These are phyloP conservation scores for Cadophora sp. DNA, from an alignment of 2,329 filamentous ascomycete genomes.

Conservation along the genomic window DNA sequence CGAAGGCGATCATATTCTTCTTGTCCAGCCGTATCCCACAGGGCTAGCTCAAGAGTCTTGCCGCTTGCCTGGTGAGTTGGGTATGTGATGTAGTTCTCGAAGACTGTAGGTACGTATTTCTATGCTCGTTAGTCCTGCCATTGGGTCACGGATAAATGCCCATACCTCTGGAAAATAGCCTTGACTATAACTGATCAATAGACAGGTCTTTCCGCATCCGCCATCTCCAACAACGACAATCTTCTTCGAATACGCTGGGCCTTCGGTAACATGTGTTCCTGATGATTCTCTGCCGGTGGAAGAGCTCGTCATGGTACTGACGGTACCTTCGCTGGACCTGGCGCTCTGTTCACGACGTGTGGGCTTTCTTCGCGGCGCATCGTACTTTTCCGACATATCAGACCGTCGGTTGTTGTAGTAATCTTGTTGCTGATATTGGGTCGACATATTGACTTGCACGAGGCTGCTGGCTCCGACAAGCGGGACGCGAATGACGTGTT, in stretches of 20 bases:
- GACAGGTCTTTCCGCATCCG: slow-evolving; percentile 97
- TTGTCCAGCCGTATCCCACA: slow-evolving; percentile 98
- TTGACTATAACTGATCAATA: slow-evolving; percentile 98
- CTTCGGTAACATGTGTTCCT: slow-evolving; percentile 86
- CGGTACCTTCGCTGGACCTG: slow-evolving; percentile 85
- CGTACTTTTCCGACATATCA: slow-evolving; percentile 43
- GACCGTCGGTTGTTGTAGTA: slow-evolving; percentile 39
- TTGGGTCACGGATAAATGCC: background rate
- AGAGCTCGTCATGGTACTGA: slow-evolving; percentile 80
- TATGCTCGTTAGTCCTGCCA: slow-evolving; percentile 48
- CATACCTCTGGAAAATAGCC: slow-evolving; percentile 97
- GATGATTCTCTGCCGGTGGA: slow-evolving; percentile 77
- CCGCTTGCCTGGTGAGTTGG: slow-evolving; percentile 86
- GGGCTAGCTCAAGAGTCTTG: slow-evolving; percentile 93
- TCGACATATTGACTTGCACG: slow-evolving; percentile 36
- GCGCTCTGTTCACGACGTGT: slow-evolving; percentile 44
- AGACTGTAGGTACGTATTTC: slow-evolving; percentile 99
- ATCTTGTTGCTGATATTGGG: slow-evolving; percentile 42
- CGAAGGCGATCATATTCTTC: slow-evolving; percentile 98
- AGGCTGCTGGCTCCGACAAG: slow-evolving; percentile 4
- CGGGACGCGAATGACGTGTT: slow-evolving; percentile 15
- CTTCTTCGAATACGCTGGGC: slow-evolving; percentile 96
- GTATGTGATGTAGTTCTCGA: slow-evolving; percentile 99
- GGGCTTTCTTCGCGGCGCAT: slow-evolving; percentile 40
- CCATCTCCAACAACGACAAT: slow-evolving; percentile 98